These are phyloP conservation scores for Yarrowia sp. DNA, from an alignment of 805 yeast genomes.

Conservation along the genomic window DNA sequence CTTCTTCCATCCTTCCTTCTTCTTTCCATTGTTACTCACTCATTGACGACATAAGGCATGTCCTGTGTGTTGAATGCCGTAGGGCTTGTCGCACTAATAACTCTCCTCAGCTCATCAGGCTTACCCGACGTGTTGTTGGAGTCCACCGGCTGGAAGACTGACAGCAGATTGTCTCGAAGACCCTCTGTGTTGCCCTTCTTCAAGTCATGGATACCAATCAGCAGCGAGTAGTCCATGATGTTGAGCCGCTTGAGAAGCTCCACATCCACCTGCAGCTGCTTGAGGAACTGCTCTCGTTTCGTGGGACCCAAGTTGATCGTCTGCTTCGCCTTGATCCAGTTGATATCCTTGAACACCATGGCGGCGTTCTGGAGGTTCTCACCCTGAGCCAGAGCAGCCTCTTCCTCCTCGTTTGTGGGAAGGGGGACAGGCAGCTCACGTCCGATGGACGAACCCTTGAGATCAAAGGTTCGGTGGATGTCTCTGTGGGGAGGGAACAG, in stretches of 20 bases:
- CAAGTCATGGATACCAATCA: conserved; percentile 86
- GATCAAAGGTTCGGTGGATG: conserved; percentile 83
- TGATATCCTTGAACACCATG: conserved; percentile 79
- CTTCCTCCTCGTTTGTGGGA: conserved; percentile 32
- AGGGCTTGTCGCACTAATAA: conserved; percentile 49
- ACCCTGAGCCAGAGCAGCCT: conserved; percentile 38
- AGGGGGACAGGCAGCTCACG: conserved; percentile 52
- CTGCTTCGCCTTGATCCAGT: conserved; percentile 77
- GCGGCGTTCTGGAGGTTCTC: conserved; percentile 43
- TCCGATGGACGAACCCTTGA: conserved; percentile 93
- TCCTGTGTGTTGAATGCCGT: conserved; percentile 46
- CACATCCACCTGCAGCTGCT: conserved; percentile 80
- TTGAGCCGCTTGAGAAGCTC: conserved; percentile 72
- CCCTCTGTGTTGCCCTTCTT: conserved; percentile 47
- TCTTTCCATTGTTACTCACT: conserved; percentile 3
- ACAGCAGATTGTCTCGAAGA: conserved; percentile 50
- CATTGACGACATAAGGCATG: conserved; percentile 35
- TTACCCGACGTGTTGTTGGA: conserved; percentile 40
- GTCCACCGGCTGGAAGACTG: conserved; percentile 50
- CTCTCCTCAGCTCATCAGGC: conserved; percentile 48
- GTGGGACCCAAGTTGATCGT: conserved; percentile 77
- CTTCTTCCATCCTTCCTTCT: no score
- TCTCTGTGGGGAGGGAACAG: conserved; percentile 92
- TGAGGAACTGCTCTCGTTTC: conserved; percentile 64
- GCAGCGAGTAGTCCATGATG: conserved; percentile 93